These are phyloP conservation scores for Venturia nashicola DNA, from an alignment of 2,329 filamentous ascomycete genomes.

Conservation along the genomic window DNA sequence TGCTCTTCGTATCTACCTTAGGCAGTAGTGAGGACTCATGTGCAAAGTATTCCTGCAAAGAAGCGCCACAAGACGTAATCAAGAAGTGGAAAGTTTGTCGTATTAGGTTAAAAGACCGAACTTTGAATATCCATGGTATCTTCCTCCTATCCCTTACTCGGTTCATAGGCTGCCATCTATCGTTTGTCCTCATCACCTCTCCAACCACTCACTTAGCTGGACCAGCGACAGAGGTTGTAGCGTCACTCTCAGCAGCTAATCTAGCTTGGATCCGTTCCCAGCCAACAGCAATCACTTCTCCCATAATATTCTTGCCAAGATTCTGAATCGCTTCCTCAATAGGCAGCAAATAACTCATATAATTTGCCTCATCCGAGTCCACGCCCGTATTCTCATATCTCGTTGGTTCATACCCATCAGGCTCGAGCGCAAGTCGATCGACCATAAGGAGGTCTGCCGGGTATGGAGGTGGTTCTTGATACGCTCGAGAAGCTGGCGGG, in stretches of 20 bases:
- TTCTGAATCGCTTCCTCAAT: conserved; percentile 30
- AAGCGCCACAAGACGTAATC: no score
- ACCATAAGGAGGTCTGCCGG: conserved; percentile 23
- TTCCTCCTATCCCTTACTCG: no score
- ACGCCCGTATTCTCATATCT: conserved; percentile 36
- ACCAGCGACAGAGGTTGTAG: not conserved
- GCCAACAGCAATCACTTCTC: conserved; percentile 32
- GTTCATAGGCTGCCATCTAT: no score
- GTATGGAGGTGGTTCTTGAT: conserved; percentile 26
- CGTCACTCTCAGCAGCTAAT: not conserved
- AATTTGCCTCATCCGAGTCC: conserved; percentile 33
- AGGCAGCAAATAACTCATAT: conserved; percentile 28
- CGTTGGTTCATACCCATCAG: conserved; percentile 30
- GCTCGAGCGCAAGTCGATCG: conserved; percentile 27
- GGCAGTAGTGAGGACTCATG: no score
- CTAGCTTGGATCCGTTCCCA: conserved; percentile 28
- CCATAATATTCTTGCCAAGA: conserved; percentile 26
- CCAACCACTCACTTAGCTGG: not conserved
- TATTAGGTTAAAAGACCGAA: no score
- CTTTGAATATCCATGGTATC: no score
- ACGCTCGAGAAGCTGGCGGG: conserved; percentile 14
- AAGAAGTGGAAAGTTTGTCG: no score
- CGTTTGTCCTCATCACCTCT: not conserved
- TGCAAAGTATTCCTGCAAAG: no score
- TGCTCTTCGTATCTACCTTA: no score